A percentile compares a stretch with the other conserved stretches of the same genome.
phyloP scores from a whole-genome alignment of 2,329 filamentous ascomycete species.

The Xylariaceae sp. region DNA sequence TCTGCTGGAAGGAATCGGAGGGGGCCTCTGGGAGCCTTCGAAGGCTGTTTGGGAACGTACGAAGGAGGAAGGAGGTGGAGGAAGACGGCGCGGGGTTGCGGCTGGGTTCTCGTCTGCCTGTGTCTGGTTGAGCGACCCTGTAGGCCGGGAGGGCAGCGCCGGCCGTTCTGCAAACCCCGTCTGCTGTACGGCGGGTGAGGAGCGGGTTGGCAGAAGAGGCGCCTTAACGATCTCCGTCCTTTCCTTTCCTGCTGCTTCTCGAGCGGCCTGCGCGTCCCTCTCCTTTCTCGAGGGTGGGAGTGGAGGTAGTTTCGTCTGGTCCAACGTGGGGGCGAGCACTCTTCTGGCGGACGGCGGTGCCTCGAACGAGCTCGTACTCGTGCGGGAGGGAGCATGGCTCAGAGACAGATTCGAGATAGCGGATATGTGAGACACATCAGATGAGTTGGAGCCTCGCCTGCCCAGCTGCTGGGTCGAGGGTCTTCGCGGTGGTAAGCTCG shows the following conservation, averaged over 20 bases:
- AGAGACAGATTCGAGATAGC: constrained; percentile 45
- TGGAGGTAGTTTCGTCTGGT: constrained; percentile 48
- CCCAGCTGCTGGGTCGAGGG: constrained; percentile 36
- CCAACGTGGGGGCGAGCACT: constrained; percentile 49
- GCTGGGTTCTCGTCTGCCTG: constrained; percentile 16
- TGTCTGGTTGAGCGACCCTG: constrained; percentile 23
- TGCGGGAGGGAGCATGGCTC: constrained; percentile 37
- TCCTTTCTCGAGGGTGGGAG: constrained; percentile 50
- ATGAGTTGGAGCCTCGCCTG: constrained; percentile 50
- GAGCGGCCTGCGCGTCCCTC: constrained; percentile 37
- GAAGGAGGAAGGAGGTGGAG: constrained; percentile 28
- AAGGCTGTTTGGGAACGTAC: constrained; percentile 23
- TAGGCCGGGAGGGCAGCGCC: constrained; percentile 41
- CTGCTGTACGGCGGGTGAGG: constrained; percentile 28
- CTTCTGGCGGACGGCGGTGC: constrained; percentile 28
- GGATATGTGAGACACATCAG: constrained; percentile 48
- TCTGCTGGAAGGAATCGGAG: constrained; percentile 16
- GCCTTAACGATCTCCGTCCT: constrained; percentile 19
- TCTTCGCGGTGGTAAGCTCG: constrained; percentile 43
- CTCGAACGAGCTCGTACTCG: constrained; percentile 39
- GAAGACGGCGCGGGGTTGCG: constrained; percentile 30
- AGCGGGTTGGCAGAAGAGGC: constrained; percentile 30
- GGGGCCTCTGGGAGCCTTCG: constrained; percentile 13
- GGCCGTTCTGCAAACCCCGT: constrained; percentile 29
- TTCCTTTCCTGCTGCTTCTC: constrained; percentile 26